Conservation (phyloP, 495 filamentous ascomycete genomes). For the Pyronema omphalodes region DNA sequence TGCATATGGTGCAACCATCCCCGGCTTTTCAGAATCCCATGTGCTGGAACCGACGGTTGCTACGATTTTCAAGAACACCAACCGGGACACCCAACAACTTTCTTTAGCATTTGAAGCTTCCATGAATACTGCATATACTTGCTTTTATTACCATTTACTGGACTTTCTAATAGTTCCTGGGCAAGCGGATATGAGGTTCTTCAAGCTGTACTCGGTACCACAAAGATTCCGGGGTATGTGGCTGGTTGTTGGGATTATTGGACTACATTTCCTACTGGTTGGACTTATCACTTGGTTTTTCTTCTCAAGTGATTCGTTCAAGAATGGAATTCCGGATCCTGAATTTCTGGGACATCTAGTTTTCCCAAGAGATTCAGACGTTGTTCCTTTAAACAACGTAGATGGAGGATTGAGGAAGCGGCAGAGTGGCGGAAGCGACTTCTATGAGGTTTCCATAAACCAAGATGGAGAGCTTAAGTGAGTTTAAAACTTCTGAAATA, state of each 20-base stretch:
- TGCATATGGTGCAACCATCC: neutral
- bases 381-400: too few species aligned
- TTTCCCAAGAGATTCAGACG: too few species aligned
- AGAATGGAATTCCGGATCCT: neutral
- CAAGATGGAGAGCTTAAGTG: too few species aligned
- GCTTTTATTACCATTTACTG: neutral
- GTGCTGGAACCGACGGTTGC: neutral
- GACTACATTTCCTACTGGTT: neutral
- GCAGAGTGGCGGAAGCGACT: too few species aligned
- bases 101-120: neutral
- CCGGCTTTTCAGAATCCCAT: neutral
- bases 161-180: neutral
- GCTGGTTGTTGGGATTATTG: neutral
- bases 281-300: neutral
- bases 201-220: neutral
- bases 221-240: neutral
- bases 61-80: neutral
- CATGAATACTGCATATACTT: neutral
- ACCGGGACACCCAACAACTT: neutral
- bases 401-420: too few species aligned
- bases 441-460: too few species aligned
- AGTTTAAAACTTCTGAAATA: too few species aligned
- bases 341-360: neutral
- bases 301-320: neutral
- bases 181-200: neutral